phyloP scores from a whole-genome alignment of 345 rosid genomes.

The Geranium brycei region DNA sequence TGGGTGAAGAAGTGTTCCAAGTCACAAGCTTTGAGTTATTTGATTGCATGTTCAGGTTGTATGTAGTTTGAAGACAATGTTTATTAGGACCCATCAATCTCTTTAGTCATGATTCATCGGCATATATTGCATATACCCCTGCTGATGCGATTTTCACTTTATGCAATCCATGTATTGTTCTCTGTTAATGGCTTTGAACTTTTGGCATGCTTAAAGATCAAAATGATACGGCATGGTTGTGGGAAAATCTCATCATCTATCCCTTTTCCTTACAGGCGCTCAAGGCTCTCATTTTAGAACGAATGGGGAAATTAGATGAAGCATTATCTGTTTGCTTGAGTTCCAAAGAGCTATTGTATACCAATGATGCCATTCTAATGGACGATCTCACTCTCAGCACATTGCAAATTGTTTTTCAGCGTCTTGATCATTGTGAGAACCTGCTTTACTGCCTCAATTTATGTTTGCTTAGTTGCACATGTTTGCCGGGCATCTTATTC shows the following conservation, averaged over 20 bases:
- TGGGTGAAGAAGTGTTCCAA: not conserved
- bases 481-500: not conserved
- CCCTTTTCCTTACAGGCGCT: constrained; percentile 40
- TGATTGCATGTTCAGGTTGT: not conserved
- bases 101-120: too few species aligned
- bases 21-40: not conserved
- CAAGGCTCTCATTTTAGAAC: constrained; percentile 69
- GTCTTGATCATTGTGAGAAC: constrained; percentile 78
- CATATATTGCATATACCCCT: too few species aligned
- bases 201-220: too few species aligned
- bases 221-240: not conserved
- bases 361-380: constrained; percentile 60
- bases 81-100: too few species aligned
- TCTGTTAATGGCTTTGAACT: not conserved
- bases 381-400: constrained; percentile 98
- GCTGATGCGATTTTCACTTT: too few species aligned
- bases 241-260: not conserved
- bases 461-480: not conserved
- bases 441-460: not conserved
- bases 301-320: constrained; percentile 80
- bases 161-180: too few species aligned
- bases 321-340: constrained; percentile 51
- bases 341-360: constrained; percentile 62
- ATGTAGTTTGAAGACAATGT: too few species aligned
- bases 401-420: constrained; percentile 77